Evolutionary conservation across 345 rosid genomes (phyloP).

Genomic region (Mercurialis annua): DNA sequence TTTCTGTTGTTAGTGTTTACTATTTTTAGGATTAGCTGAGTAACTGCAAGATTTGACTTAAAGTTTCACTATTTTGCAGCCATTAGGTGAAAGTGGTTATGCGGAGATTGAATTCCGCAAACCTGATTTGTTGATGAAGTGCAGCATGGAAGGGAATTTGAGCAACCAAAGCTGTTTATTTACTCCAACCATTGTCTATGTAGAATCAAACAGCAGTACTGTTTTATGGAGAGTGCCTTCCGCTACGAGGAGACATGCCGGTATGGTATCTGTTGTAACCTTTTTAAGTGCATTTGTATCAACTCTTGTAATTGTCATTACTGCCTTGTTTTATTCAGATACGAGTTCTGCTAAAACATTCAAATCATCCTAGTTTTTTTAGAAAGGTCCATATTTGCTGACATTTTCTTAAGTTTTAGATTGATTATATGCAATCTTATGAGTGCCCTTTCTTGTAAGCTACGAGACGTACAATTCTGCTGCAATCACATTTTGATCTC

Average conservation of each 20-base stretch:
- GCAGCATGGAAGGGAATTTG: slow-evolving; percentile 25
- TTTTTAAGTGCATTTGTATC: slow-evolving; percentile 45
- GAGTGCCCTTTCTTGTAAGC: no score
- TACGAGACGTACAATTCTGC: no score
- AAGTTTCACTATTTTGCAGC: slow-evolving; percentile 32
- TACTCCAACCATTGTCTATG: slow-evolving; percentile 22
- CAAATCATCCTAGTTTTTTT: not conserved
- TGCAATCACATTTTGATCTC: no score
- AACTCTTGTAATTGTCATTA: slow-evolving; percentile 38
- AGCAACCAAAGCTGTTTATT: slow-evolving; percentile 37
- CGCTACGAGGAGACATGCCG: slow-evolving; percentile 46
- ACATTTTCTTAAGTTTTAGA: no score
- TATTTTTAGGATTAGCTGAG: no score
- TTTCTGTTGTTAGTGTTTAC: not conserved
- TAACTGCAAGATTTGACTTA: no score
- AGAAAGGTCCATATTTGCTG: no score
- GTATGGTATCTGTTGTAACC: slow-evolving; percentile 51
- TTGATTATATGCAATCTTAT: no score
- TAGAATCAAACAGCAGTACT: slow-evolving; percentile 17
- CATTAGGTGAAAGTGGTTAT: slow-evolving; percentile 60
- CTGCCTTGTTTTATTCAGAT: slow-evolving; percentile 40
- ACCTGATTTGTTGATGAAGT: slow-evolving; percentile 55
- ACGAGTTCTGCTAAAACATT: not conserved
- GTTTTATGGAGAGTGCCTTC: slow-evolving; percentile 64
- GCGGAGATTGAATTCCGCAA: slow-evolving; percentile 51